Base-by-base conservation (phyloP, 352 stramenopile species). In the Phytophthora fragariae region DNA sequence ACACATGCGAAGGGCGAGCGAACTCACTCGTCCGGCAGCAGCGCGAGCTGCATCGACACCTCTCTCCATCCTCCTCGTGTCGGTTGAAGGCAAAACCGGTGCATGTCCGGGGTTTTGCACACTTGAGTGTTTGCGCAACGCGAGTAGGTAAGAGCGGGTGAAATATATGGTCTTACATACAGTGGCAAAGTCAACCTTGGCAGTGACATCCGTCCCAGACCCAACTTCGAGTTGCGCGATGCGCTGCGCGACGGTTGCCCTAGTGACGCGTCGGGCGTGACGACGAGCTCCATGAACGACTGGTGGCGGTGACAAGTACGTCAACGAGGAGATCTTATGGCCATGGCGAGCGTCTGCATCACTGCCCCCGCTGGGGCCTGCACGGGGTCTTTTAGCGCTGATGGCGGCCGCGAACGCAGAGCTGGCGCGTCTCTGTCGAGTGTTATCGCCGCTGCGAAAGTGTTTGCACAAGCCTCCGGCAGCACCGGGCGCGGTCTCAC, bases 11-110 rank as follows among this genome's bases (percentile, higher is more conserved):
- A 61, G 31, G 21, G 14, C 53, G 41, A 17, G 9, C n/a, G 12
- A 4, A 65, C 76, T 24, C 44, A 92, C 84, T 90, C 80, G n/a
- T 62, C 59, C 0, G 72, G 37, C 24, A 90, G 79, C 59, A 92
- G 80, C 15, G 84, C 82, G 54, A 92, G 77, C 70, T 88, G 72
- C 35, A 89, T 66, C 65, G 74, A 58, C 65, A 68, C 50, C 19
- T 47, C 54, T 60, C 33, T 62, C 9, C 39, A 27, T 61, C 19
- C 6, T 39, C 31, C 41, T 46, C 47, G 12, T 49, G 41, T 49
- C 41, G 12, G 41, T 49, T 49, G 0, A 49, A 19, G 5, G 7
- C 17, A 19, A 6, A 6, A 15, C 3, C 14, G 14, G 41, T 41
- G 8, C 35, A 41, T 41, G 41, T 50, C 41, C 41, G 10, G 41